Conservation (phyloP, 2,329 filamentous ascomycete species). For the Trematosphaeria pertusa region DNA sequence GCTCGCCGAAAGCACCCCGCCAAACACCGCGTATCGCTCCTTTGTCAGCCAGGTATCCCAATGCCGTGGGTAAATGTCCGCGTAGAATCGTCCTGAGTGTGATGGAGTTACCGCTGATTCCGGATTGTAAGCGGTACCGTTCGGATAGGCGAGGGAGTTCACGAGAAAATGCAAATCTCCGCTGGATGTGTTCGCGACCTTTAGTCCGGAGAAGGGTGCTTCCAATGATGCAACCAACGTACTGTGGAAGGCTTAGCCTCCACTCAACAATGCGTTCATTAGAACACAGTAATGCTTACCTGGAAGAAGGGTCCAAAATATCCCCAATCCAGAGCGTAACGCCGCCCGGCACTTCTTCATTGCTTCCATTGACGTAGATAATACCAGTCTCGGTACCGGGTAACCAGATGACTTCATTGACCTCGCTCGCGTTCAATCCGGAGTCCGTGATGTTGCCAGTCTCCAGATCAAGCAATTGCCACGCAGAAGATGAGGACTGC, state of each 20-base stretch:
- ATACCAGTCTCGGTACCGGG: slow-evolving; percentile 57
- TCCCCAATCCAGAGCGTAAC: slow-evolving; percentile 47
- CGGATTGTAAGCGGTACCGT: slow-evolving; percentile 74
- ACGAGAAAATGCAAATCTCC: slow-evolving; percentile 56
- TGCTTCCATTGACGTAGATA: slow-evolving; percentile 69
- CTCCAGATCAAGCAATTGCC: slow-evolving; percentile 40
- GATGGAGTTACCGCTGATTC: slow-evolving; percentile 64
- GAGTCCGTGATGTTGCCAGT: slow-evolving; percentile 42
- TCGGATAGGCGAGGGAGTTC: slow-evolving; percentile 68
- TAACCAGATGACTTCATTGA: slow-evolving; percentile 44
- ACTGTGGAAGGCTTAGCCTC: slow-evolving; percentile 19
- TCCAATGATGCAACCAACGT: slow-evolving; percentile 50
- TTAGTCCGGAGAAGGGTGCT: slow-evolving; percentile 58
- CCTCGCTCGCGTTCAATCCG: slow-evolving; percentile 39
- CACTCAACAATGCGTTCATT: neutral
- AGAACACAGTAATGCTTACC: slow-evolving; percentile 18
- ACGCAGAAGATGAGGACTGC: slow-evolving; percentile 68
- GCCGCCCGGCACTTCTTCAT: slow-evolving; percentile 58
- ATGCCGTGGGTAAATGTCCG: slow-evolving; percentile 77
- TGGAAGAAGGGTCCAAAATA: slow-evolving; percentile 31
- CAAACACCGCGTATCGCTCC: slow-evolving; percentile 77
- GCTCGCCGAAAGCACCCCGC: slow-evolving; percentile 62
- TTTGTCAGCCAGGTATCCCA: slow-evolving; percentile 79
- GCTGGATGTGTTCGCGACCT: slow-evolving; percentile 51
- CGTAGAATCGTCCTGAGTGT: slow-evolving; percentile 74